A percentile compares a stretch with the other conserved stretches of the same genome.
Conservation (phyloP, 1,139 yeast genomes). For the Kodamaea ohmeri region DNA sequence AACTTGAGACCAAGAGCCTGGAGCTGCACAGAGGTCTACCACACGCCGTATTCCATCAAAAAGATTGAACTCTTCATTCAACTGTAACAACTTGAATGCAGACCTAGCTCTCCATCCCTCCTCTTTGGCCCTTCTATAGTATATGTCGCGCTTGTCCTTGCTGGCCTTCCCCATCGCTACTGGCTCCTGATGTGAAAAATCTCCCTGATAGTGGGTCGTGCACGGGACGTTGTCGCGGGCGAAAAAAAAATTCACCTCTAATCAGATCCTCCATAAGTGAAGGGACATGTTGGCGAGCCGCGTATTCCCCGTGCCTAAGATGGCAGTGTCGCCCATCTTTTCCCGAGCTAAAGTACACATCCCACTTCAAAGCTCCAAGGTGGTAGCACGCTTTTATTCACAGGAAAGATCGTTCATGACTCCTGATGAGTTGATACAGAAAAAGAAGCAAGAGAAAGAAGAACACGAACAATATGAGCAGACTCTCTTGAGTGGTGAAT, state of each 20-base stretch:
- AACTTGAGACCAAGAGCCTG: slow-evolving; percentile 98
- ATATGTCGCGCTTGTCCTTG: slow-evolving; percentile 91
- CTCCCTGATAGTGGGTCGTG: slow-evolving; percentile 9
- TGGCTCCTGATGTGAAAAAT: slow-evolving; percentile 4
- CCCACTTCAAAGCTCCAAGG: too few relatives aligned
- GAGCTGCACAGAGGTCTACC: slow-evolving; percentile 97
- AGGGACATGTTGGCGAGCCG: slow-evolving; percentile 10
- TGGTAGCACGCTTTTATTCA: too few relatives aligned
- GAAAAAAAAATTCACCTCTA: slow-evolving; percentile 8
- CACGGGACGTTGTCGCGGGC: not conserved
- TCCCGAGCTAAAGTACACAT: slow-evolving; percentile 4
- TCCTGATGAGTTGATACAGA: slow-evolving; percentile 32
- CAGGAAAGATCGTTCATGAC: slow-evolving; percentile 20
- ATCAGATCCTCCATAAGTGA: not conserved
- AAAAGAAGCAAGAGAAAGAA: slow-evolving; percentile 25
- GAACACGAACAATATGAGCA: slow-evolving; percentile 32
- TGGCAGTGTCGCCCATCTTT: slow-evolving; percentile 6
- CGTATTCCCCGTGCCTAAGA: slow-evolving; percentile 2
- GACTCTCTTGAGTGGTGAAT: slow-evolving; percentile 28
- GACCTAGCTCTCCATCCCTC: slow-evolving; percentile 98
- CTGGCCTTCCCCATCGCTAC: slow-evolving; percentile 86
- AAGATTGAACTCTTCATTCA: slow-evolving; percentile 83
- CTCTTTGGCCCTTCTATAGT: slow-evolving; percentile 89
- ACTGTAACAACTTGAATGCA: slow-evolving; percentile 86
- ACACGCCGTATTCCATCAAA: slow-evolving; percentile 75